Conservation (phyloP, 805 yeast genomes). For the Candida sphagnicola region DNA sequence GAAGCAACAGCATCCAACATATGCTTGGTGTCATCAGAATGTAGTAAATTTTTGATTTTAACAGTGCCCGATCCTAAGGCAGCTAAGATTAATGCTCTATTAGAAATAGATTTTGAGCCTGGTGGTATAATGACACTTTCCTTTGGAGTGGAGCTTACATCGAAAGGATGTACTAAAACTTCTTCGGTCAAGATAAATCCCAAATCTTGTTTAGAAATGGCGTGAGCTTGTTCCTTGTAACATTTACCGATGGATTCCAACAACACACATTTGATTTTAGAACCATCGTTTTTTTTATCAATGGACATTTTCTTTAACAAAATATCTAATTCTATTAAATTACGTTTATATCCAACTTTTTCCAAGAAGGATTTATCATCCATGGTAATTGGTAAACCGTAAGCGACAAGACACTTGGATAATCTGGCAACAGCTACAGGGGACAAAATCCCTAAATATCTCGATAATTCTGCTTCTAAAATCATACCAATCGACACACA, state of each 20-base stretch:
- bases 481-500: conserved; percentile 98
- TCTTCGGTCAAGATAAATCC: conserved; percentile 83
- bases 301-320: conserved; percentile 85
- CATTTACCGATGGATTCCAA: conserved; percentile 85
- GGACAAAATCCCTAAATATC: conserved; percentile 82
- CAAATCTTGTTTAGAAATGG: conserved; percentile 75
- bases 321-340: conserved; percentile 67
- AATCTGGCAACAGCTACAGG: conserved; percentile 94
- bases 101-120: conserved; percentile 95
- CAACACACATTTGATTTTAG: conserved; percentile 81
- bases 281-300: conserved; percentile 95
- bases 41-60: conserved; percentile 77
- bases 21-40: conserved; percentile 93
- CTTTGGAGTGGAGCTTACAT: conserved; percentile 25
- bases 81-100: conserved; percentile 89
- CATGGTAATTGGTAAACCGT: conserved; percentile 78
- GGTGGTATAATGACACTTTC: conserved; percentile 71
- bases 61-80: conserved; percentile 88
- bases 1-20: conserved; percentile 85
- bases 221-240: conserved; percentile 82
- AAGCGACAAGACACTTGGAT: conserved; percentile 75
- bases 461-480: conserved; percentile 90
- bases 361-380: conserved; percentile 64
- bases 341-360: conserved; percentile 60
- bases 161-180: conserved; percentile 60